Conservation (phyloP, 768 basidiomycete species). For the Suillus plorans region DNA sequence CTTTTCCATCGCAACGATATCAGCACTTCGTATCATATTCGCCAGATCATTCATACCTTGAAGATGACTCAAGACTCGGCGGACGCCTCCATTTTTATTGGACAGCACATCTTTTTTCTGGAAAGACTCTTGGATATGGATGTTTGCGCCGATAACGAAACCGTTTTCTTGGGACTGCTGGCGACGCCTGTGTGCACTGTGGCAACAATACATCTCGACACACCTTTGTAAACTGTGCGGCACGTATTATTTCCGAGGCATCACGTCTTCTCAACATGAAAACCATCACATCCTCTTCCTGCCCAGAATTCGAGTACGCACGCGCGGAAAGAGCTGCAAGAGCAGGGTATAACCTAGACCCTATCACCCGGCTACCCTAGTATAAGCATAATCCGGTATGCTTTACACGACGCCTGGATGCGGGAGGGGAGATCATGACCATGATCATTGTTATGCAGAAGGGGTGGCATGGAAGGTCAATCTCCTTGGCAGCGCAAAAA, state of each 20-base stretch:
- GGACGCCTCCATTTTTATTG: neutral
- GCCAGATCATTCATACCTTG: neutral
- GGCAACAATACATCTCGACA: neutral
- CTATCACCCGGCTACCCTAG: neutral
- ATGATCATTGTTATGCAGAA: constrained; percentile 1
- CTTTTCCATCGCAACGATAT: neutral
- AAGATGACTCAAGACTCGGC: neutral
- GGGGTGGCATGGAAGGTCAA: constrained; percentile 3
- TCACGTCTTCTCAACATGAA: neutral
- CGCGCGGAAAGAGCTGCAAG: neutral
- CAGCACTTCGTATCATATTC: neutral
- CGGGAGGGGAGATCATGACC: neutral
- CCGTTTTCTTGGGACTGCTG: neutral
- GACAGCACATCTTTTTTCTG: neutral
- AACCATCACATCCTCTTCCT: neutral
- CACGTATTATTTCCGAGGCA: neutral
- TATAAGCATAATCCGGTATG: neutral
- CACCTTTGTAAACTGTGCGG: neutral
- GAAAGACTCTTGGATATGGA: neutral
- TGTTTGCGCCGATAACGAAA: neutral
- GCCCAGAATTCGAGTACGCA: neutral
- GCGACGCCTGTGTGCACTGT: neutral
- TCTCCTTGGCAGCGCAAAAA: neutral
- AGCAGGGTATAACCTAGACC: neutral
- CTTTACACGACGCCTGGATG: neutral